A percentile compares a stretch with the other conserved stretches of the same genome.
Evolutionary conservation across 495 filamentous ascomycete species (phyloP).

Genomic region (Tuber borchii): DNA sequence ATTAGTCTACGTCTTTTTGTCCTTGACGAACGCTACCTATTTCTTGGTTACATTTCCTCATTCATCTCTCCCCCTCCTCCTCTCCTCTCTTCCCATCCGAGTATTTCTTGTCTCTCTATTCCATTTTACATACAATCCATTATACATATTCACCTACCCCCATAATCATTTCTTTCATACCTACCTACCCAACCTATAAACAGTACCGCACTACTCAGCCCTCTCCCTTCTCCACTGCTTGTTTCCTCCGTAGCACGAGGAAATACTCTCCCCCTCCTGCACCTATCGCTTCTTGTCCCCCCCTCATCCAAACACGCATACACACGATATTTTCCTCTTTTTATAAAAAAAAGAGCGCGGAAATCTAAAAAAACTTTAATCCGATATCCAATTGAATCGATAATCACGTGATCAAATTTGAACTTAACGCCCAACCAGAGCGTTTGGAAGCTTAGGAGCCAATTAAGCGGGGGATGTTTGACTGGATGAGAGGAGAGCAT

Average conservation of each 20-base stretch:
- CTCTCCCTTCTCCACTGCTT: neutral
- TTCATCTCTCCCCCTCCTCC: neutral
- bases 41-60: neutral
- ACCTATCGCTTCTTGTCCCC: neutral
- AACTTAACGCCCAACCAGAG: neutral
- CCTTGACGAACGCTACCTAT: neutral
- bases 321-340: neutral
- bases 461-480: neutral
- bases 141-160: neutral
- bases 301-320: neutral
- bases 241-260: neutral
- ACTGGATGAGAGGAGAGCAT: neutral
- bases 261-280: neutral
- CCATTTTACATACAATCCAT: neutral
- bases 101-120: neutral
- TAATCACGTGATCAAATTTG: conserved; percentile 4
- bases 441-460: neutral
- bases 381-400: neutral
- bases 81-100: neutral
- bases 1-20: conserved; percentile 20
- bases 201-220: neutral
- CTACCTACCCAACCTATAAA: neutral
- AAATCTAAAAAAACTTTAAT: neutral
- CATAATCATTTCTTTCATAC: neutral
- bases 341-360: neutral